phyloP scores from a whole-genome alignment of 2,329 filamentous ascomycete genomes.

The Arachnomyces sp. region DNA sequence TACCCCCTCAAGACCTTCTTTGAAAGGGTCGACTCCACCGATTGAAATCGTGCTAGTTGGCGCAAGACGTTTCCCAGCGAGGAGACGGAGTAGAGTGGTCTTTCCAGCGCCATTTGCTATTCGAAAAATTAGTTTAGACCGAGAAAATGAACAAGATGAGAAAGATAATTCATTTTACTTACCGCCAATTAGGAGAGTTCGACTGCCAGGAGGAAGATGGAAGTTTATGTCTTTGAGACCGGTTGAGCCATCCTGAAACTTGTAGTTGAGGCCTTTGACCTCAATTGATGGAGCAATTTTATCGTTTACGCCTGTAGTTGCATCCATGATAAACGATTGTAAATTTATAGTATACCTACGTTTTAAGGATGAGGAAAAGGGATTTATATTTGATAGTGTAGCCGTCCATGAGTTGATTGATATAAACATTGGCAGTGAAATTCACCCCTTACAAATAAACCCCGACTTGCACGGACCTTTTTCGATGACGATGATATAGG shows the following conservation, averaged over 20 bases:
- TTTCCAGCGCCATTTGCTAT: conserved; percentile 90
- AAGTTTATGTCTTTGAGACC: conserved; percentile 70
- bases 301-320: too few relatives aligned
- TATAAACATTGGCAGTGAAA: too few relatives aligned
- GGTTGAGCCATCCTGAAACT: conserved; percentile 75
- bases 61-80: conserved; percentile 90
- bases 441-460: too few relatives aligned
- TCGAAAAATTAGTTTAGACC: conserved; percentile 4
- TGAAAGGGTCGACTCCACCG: conserved; percentile 83
- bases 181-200: conserved; percentile 86
- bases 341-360: too few relatives aligned
- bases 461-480: too few relatives aligned
- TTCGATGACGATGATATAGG: background rate
- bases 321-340: too few relatives aligned
- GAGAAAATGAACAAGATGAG: background rate
- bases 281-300: conserved; percentile 52
- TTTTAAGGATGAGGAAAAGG: too few relatives aligned
- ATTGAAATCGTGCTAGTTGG: conserved; percentile 68
- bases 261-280: conserved; percentile 73
- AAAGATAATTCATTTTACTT: conserved; percentile 15
- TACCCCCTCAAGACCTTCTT: conserved; percentile 79
- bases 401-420: too few relatives aligned
- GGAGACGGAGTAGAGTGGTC: conserved; percentile 87
- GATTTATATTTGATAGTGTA: too few relatives aligned
- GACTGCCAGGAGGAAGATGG: conserved; percentile 69